Evolutionary conservation across 2,329 filamentous ascomycete species (phyloP), one percentile per base, ranked within the genome.

Genomic region (Botrytis paeoniae): DNA sequence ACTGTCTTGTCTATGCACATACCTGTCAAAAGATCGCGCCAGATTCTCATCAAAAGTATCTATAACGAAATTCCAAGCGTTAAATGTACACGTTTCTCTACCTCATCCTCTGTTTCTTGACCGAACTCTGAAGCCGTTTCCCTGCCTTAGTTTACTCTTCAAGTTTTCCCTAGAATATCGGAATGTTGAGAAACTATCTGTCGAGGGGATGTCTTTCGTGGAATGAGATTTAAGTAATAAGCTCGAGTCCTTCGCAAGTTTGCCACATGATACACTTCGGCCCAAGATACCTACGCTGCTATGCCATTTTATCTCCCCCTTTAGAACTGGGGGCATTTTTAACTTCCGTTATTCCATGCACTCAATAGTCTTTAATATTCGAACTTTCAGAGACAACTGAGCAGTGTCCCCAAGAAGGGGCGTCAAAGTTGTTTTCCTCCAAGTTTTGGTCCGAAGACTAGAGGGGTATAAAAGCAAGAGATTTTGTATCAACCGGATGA

Each of bases 111-210:
- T 6, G 12, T 39, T 7, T 18, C 22, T 14, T 8, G 12, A n/a
- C 1, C 22, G 1, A n/a, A 16, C 37, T 39, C 1, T 6, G 20
- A 39, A 25, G 35, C 6, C 0, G 14, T 39, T 61, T 61, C 1
- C 9, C 35, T 18, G 4, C 22, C 35, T 9, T 14, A 4, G 7
- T 9, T 6, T 2, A 4, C 22, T 18, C 1, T 4, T 4, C 5
- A n/a, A 25, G 12, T 41, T 62, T 6, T n/a, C 6, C 1, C 10
- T 18, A 9, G 14, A 18, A 4, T 0, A 29, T 57, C n/a, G 32
- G 14, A 0, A n/a, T 39, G 12, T 39, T n/a, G 8, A n/a, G 3
- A 39, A n/a, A n/a, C 6, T n/a, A 18, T 9, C 3, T 18, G n/a
- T 39, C 35, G 16, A n/a, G 22, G 3, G 39, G n/a, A 0, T 7